Evolutionary conservation across 202 grass and related monocot genomes (phyloP), one percentile per base, ranked within the genome.

Genomic region (Cymbopogon flexuosus): DNA sequence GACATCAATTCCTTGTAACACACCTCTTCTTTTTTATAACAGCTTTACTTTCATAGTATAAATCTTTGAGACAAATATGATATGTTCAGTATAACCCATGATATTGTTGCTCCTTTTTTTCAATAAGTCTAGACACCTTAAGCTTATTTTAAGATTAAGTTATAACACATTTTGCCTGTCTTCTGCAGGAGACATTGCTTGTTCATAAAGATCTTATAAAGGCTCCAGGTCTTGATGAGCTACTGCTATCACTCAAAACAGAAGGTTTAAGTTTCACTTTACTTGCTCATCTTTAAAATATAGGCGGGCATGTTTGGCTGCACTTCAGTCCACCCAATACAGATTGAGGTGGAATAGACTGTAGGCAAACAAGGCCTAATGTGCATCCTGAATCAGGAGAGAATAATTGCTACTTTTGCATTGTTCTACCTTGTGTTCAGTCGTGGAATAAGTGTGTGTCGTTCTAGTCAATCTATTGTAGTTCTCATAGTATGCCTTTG

Each of bases 151-250:
- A 0, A 62, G 14, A 22, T 85, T 1, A 62, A 60, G 22, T 27
- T 42, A 14, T 51, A 56, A 37, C 37, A 41, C 57, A 58, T 54
- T 86, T 77, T 60, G 29, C 5, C 0, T 62, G 34, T 79, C 72
- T 75, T 76, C 59, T 88, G 63, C 80, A 99, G 96, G 96, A 99
- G 65, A 99, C 96, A 80, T 88, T 99, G 83, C 92, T 99, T 72
- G 81, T 99, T 71, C 96, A 99, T 82, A 91, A 88, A 73, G 79
- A 89, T 86, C 87, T 96, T 18, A 78, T 87, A 74, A 90, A 96
- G 7, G 82, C 76, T 72, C 77, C 83, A 76, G 83, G 72, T 51
- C 72, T 99, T 80, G 89, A 96, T 58, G 85, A 85, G 69, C 83
- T 99, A 70, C 61, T 99, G 12, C 15, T 85, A 68, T 87, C 92